Evolutionary conservation across 768 basidiomycete species (phyloP).

Genomic region (Amanita rubescens): DNA sequence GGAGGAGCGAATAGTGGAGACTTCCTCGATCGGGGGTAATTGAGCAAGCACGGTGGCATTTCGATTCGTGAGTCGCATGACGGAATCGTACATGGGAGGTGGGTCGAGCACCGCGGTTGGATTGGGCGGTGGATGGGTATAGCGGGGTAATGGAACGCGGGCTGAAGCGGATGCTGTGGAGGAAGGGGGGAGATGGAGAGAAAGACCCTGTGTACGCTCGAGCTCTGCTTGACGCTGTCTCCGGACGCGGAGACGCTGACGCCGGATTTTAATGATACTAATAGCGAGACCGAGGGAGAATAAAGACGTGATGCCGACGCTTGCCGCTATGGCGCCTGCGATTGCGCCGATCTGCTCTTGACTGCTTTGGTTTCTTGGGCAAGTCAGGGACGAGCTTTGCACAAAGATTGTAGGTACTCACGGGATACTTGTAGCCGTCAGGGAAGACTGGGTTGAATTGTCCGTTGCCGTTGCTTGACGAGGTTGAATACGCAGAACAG

Average conservation of each 20-base stretch:
- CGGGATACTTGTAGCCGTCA: conserved; percentile 31
- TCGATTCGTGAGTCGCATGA: not conserved
- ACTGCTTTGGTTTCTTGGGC: not conserved
- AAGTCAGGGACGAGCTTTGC: too few relatives aligned
- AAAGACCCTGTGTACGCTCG: conserved; percentile 2
- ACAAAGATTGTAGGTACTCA: too few relatives aligned
- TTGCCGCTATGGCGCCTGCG: conserved; percentile 45
- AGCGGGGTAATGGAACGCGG: not conserved
- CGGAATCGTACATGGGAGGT: not conserved
- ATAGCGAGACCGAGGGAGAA: conserved; percentile 41
- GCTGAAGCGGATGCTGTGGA: conserved; percentile 27
- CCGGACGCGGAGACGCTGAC: conserved; percentile 21
- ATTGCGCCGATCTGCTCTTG: conserved; percentile 14
- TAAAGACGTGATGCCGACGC: conserved; percentile 41
- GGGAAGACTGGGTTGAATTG: too few relatives aligned
- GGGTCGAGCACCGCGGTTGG: not conserved
- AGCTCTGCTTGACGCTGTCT: conserved; percentile 3
- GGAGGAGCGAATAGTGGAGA: conserved; percentile 4
- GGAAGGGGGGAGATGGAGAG: conserved; percentile 28
- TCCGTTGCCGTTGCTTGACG: not conserved
- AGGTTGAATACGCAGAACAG: not conserved
- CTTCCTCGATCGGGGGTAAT: not conserved
- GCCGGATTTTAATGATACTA: conserved; percentile 41
- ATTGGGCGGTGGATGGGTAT: not conserved
- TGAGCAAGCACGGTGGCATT: not conserved